Conservation (phyloP, 2,329 filamentous ascomycete genomes). For the Teratosphaeriaceae sp. region DNA sequence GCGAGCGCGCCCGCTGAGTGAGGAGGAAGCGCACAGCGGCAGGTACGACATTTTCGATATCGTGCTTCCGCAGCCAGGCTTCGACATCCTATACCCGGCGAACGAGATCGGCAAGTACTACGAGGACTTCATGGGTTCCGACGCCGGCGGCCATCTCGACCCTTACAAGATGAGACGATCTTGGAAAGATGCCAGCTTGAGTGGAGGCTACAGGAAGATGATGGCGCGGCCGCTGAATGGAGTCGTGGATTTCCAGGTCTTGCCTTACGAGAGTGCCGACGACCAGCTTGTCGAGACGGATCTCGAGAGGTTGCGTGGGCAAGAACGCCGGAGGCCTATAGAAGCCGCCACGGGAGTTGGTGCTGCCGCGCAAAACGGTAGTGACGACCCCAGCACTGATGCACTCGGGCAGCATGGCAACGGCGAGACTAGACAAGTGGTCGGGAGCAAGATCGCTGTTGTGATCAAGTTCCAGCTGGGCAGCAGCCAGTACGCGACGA, state of each 20-base stretch:
- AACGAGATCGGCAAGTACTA: slow-evolving; percentile 86
- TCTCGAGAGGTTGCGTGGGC: slow-evolving; percentile 54
- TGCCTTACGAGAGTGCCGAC: slow-evolving; percentile 60
- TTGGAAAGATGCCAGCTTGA: slow-evolving; percentile 82
- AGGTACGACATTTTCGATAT: slow-evolving; percentile 78
- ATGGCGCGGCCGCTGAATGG: slow-evolving; percentile 60
- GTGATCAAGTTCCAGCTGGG: slow-evolving; percentile 69
- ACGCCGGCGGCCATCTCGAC: slow-evolving; percentile 70
- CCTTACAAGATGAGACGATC: slow-evolving; percentile 80
- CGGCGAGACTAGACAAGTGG: slow-evolving; percentile 6
- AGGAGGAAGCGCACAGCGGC: slow-evolving; percentile 70
- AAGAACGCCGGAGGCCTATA: slow-evolving; percentile 15
- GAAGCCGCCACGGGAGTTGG: slow-evolving; percentile 2
- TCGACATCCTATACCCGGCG: slow-evolving; percentile 75
- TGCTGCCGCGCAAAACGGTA: slow-evolving; percentile 9
- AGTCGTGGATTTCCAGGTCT: slow-evolving; percentile 60
- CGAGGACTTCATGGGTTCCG: slow-evolving; percentile 73
- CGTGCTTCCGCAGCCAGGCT: slow-evolving; percentile 88
- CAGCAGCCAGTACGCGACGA: slow-evolving; percentile 77
- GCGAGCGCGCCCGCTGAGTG: slow-evolving; percentile 66
- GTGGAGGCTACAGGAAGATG: slow-evolving; percentile 80
- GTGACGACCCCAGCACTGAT: background rate
- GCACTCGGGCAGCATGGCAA: no score
- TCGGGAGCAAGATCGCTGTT: slow-evolving; percentile 41
- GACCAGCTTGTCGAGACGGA: slow-evolving; percentile 90